phyloP scores from a whole-genome alignment of 2,329 filamentous ascomycete species.

The Rhynchosporium secalis region DNA sequence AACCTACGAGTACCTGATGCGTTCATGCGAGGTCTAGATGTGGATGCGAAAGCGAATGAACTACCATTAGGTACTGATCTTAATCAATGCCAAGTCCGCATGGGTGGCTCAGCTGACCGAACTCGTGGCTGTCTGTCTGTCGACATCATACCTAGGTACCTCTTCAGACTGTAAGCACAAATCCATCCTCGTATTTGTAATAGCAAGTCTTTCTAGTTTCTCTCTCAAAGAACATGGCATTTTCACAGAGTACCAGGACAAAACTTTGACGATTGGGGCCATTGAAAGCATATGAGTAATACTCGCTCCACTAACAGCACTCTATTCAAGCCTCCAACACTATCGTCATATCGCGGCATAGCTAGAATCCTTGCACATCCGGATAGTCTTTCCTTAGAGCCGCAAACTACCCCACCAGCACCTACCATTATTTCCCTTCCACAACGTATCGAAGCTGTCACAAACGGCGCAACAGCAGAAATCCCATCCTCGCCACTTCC shows the following conservation, averaged over 20 bases:
- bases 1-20: too few species aligned
- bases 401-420: conserved; percentile 18
- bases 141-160: conserved; percentile 2
- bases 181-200: background rate
- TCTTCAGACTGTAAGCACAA: conserved; percentile 6
- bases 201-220: background rate
- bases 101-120: conserved; percentile 23
- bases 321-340: background rate
- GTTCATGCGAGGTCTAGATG: background rate
- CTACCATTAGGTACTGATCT: background rate
- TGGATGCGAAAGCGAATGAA: background rate
- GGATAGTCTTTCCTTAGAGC: conserved; percentile 11
- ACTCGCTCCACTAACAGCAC: too few species aligned
- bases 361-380: conserved; percentile 1
- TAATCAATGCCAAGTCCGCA: conserved; percentile 13
- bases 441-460: conserved; percentile 11
- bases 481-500: conserved; percentile 11
- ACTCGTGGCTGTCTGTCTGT: background rate
- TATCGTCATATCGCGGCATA: conserved; percentile 10
- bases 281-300: background rate
- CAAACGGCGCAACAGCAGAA: conserved; percentile 9
- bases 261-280: background rate
- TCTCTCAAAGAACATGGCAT: too few species aligned
- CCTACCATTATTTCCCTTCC: background rate
- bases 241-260: background rate